phyloP scores from a whole-genome alignment of 2,329 filamentous ascomycete genomes.

The Sclerotinia minor region DNA sequence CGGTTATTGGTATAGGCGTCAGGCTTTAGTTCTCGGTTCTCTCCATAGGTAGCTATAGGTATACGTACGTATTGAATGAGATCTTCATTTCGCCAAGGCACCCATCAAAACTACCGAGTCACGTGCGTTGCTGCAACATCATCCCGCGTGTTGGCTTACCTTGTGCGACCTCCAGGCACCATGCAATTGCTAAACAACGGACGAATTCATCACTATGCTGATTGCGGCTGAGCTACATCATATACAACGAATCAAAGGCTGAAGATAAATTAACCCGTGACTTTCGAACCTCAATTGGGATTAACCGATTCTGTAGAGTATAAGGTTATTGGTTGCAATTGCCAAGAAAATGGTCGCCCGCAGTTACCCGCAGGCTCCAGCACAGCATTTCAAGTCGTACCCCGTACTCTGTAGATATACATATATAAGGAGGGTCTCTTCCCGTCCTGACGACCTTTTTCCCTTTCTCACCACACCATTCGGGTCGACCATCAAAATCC shows the following conservation, averaged over 20 bases:
- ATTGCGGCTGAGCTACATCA: too few species aligned
- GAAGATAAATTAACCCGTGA: slow-evolving; percentile 19
- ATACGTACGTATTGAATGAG: neutral
- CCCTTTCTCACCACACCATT: slow-evolving; percentile 42
- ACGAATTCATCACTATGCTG: too few species aligned
- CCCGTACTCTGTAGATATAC: too few species aligned
- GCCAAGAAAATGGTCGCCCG: slow-evolving; percentile 14
- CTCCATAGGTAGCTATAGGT: too few species aligned
- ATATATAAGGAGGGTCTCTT: slow-evolving; percentile 23
- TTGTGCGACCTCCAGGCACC: too few species aligned
- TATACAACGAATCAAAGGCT: slow-evolving; percentile 13
- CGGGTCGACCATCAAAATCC: slow-evolving; percentile 41
- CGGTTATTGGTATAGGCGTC: neutral
- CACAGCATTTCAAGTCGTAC: neutral
- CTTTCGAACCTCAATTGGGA: slow-evolving; percentile 9
- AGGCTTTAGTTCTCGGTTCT: neutral
- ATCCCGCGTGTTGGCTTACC: too few species aligned
- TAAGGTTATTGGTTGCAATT: neutral
- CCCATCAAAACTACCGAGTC: too few species aligned
- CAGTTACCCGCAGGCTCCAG: neutral
- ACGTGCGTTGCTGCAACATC: too few species aligned
- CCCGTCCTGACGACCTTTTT: slow-evolving; percentile 27
- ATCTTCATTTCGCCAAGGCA: too few species aligned
- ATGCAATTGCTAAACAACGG: too few species aligned
- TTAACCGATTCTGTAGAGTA: neutral